phyloP scores from a whole-genome alignment of 192 early-diverging fungal species.

The Coemansia furcata region DNA sequence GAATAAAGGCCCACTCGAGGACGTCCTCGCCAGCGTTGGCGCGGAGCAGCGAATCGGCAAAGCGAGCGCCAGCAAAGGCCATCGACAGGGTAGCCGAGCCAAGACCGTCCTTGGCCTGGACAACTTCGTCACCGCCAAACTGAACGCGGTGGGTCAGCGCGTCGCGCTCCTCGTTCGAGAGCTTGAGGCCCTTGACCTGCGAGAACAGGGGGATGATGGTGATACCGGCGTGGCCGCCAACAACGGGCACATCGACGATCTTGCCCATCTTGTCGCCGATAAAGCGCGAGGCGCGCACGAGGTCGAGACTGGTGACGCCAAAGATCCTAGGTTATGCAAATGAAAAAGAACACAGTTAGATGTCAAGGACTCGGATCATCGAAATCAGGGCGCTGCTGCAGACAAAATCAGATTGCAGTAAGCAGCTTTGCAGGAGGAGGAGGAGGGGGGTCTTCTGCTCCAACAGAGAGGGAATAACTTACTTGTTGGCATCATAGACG shows the following conservation, averaged over 20 bases:
- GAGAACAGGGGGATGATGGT: conserved; percentile 97
- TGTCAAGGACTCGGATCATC: not conserved
- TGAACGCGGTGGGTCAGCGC: conserved; percentile 94
- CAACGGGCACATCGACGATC: conserved; percentile 77
- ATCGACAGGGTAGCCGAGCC: conserved; percentile 89
- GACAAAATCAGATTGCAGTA: conserved; percentile 8
- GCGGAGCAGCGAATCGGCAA: conserved; percentile 84
- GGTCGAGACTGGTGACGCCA: conserved; percentile 96
- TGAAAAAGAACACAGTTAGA: not conserved
- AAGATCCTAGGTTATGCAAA: conserved; percentile 58
- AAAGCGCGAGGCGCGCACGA: conserved; percentile 96
- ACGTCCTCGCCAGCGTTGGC: conserved; percentile 75
- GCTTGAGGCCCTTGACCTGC: conserved; percentile 63
- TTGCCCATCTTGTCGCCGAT: conserved; percentile 76
- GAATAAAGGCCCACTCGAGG: conserved; percentile 87
- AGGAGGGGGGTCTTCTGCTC: no score
- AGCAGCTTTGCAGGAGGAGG: not conserved
- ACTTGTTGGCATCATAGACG: conserved; percentile 77
- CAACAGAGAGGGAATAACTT: conserved; percentile 2
- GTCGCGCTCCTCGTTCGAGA: conserved; percentile 84
- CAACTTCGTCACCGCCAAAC: conserved; percentile 99
- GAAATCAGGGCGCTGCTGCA: not conserved
- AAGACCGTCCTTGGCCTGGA: conserved; percentile 98
- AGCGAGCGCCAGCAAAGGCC: conserved; percentile 87
- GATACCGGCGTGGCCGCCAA: conserved; percentile 96